A percentile compares a stretch with the other conserved stretches of the same genome.
Conservation (phyloP, 805 yeast species). For the Wickerhamomyces ciferrii region DNA sequence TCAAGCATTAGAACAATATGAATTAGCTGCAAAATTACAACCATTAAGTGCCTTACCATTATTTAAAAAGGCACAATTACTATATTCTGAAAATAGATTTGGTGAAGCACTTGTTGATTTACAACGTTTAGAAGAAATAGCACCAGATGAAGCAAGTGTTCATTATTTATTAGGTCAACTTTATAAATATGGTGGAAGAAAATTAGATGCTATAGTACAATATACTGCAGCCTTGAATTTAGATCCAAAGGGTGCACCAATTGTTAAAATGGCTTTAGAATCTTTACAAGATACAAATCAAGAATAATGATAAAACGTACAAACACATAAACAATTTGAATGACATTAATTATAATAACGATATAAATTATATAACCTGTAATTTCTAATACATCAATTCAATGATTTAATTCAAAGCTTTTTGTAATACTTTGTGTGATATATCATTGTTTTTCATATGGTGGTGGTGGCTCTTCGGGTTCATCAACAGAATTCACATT, state of each 20-base stretch:
- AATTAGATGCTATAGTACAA: slow-evolving; percentile 74
- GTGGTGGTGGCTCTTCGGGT: no score
- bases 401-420: no score
- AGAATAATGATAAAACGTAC: background rate
- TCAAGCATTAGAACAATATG: slow-evolving; percentile 77
- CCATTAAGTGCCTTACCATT: slow-evolving; percentile 83
- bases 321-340: background rate
- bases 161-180: slow-evolving; percentile 86
- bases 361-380: no score
- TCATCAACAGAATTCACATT: no score
- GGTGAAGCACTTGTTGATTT: slow-evolving; percentile 71
- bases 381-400: no score
- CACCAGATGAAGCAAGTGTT: slow-evolving; percentile 93
- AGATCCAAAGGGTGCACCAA: slow-evolving; percentile 88
- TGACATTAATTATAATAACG: no score
- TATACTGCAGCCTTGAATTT: slow-evolving; percentile 85
- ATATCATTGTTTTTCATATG: no score
- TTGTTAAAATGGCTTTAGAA: slow-evolving; percentile 82
- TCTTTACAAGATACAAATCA: slow-evolving; percentile 12
- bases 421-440: no score
- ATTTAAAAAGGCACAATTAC: slow-evolving; percentile 81
- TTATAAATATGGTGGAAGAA: slow-evolving; percentile 70
- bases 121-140: slow-evolving; percentile 64
- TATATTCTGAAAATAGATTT: slow-evolving; percentile 66
- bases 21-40: slow-evolving; percentile 76